Percentiles rank a stretch among this genome's conserved stretches.
Evolutionary conservation across 495 filamentous ascomycete species (phyloP).

Genomic region (Aspergillus haitiensis): DNA sequence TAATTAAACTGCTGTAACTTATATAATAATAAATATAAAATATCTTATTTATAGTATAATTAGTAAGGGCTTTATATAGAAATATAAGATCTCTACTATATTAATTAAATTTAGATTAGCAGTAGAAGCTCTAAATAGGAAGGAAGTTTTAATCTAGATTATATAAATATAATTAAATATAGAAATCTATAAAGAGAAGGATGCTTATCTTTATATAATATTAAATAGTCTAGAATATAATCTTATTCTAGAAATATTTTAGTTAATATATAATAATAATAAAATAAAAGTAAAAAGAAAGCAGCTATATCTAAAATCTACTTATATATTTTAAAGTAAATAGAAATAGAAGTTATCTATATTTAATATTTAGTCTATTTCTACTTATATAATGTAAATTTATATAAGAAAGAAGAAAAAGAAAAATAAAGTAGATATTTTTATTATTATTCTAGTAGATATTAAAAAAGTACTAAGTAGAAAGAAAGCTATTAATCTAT

Average conservation of each 20-base stretch:
- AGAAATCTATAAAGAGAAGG: background rate
- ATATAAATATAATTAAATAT: conserved; percentile 2
- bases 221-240: conserved; percentile 1
- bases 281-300: conserved; percentile 2
- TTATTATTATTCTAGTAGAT: conserved; percentile 5
- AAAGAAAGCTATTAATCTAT: conserved; percentile 7
- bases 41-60: conserved; percentile 9
- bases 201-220: background rate
- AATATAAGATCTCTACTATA: background rate
- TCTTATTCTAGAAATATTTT: background rate
- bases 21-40: conserved; percentile 5
- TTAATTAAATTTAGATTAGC: background rate
- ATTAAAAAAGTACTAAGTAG: background rate
- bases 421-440: background rate
- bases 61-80: background rate
- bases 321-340: conserved; percentile 5
- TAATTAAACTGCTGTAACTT: background rate
- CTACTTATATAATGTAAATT: conserved; percentile 1
- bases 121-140: background rate
- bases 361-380: background rate
- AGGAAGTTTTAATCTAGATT: background rate
- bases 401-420: conserved; percentile 7
- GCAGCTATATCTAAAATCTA: background rate
- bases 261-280: background rate
- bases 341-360: conserved; percentile 4